Evolutionary conservation across 306 rosid species (phyloP).

Genomic region (Alnus glutinosa): DNA sequence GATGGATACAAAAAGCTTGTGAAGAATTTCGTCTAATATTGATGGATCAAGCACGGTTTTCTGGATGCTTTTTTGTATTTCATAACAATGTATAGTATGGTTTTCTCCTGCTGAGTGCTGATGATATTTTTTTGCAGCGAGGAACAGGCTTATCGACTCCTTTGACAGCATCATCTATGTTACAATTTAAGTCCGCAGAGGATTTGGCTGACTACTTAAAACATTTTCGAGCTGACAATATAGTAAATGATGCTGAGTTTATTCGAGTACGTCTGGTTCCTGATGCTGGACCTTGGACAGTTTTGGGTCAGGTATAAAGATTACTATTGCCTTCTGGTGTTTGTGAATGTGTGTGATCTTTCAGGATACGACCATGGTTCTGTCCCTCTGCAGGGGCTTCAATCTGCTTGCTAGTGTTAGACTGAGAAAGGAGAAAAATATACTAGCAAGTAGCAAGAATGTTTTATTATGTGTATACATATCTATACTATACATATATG

Average conservation of each 20-base stretch:
- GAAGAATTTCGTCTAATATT: slow-evolving; percentile 84
- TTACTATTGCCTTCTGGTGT: slow-evolving; percentile 23
- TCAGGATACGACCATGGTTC: background rate
- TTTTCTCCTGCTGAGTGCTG: slow-evolving; percentile 26
- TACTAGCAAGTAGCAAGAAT: background rate
- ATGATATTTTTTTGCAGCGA: slow-evolving; percentile 59
- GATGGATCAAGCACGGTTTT: slow-evolving; percentile 88
- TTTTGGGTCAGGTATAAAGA: slow-evolving; percentile 86
- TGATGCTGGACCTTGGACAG: slow-evolving; percentile 81
- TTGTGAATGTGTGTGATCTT: slow-evolving; percentile 22
- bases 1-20: slow-evolving; percentile 85
- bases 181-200: slow-evolving; percentile 68
- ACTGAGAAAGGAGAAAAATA: background rate
- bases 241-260: slow-evolving; percentile 90
- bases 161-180: slow-evolving; percentile 81
- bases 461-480: background rate
- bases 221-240: slow-evolving; percentile 89
- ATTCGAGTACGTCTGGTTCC: slow-evolving; percentile 82
- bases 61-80: slow-evolving; percentile 21
- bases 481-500: background rate
- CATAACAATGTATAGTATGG: slow-evolving; percentile 9
- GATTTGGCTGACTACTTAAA: slow-evolving; percentile 62
- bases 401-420: background rate
- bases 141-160: slow-evolving; percentile 98
- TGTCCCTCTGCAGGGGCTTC: background rate